phyloP scores from a whole-genome alignment of 768 basidiomycete species.

The Trametes meyenii region DNA sequence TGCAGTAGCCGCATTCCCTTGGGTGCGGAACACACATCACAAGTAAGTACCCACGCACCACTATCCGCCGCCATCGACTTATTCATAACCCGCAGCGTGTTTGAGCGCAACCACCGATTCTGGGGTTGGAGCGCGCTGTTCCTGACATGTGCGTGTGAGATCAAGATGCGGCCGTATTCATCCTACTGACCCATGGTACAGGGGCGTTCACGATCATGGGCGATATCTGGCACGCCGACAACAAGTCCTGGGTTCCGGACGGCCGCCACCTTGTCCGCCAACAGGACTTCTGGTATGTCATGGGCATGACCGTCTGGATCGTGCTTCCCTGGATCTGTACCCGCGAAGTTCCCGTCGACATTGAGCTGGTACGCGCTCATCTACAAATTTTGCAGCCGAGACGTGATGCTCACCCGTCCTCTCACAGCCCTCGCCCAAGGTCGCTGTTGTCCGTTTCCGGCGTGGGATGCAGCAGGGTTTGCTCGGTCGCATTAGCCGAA shows the following conservation, averaged over 20 bases:
- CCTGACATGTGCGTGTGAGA: constrained; percentile 48
- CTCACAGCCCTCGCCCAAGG: constrained; percentile 72
- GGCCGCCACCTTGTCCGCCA: constrained; percentile 59
- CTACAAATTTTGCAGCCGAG: not conserved
- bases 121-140: constrained; percentile 72
- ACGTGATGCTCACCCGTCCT: constrained; percentile 6
- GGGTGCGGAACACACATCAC: constrained; percentile 80
- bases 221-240: constrained; percentile 60
- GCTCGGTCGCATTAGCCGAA: constrained; percentile 71
- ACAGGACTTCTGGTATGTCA: constrained; percentile 78
- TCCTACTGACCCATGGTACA: constrained; percentile 22
- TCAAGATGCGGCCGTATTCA: not conserved
- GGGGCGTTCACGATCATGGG: constrained; percentile 72
- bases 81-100: constrained; percentile 50
- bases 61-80: not conserved
- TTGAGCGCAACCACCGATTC: constrained; percentile 81
- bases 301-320: constrained; percentile 77
- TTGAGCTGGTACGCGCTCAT: constrained; percentile 62
- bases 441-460: constrained; percentile 76
- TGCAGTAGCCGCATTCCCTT: constrained; percentile 70
- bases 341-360: constrained; percentile 70
- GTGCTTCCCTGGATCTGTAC: constrained; percentile 77
- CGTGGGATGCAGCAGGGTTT: constrained; percentile 87
- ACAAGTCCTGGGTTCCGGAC: constrained; percentile 58
- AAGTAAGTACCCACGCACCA: constrained; percentile 50